Base-by-base conservation (phyloP, 345 rosid species). In the Litchi chinensis region DNA sequence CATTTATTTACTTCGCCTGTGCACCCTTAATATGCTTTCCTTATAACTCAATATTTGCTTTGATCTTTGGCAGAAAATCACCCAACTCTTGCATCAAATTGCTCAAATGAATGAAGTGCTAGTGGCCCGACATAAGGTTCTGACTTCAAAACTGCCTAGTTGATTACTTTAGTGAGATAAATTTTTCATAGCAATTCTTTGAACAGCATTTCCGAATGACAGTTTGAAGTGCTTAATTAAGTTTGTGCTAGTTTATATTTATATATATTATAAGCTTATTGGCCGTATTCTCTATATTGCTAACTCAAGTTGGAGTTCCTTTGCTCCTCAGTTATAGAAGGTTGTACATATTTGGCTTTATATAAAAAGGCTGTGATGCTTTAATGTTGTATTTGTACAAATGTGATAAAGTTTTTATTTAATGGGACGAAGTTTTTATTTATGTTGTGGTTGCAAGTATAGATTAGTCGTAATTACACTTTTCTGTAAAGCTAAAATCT, bases 41-140 rank as follows among this genome's bases (percentile, higher is more conserved):
- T 22, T 13, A 28, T 63, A 8, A 54, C 21, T 43, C 50, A 26
- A 26, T 40, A 22, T 40, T 52, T 16, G 43, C 37, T 48, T 40
- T 68, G 54, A 0, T 57, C 13, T 37, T 74, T 64, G n/a, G 41
- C 90, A 89, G 95, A 86, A 82, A 81, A 89, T 91, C 64, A 63
- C 74, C 64, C 76, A 84, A 83, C 89, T 91, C 1, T 75, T 89
- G 81, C 83, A 83, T 65, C 91, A 91, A 70, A 85, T 91, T 39
- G 93, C 86, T 75, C 82, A 88, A 71, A 86, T 88, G 87, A 91
- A 91, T 75, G 87, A 89, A 78, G 75, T 85, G 73, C 79, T 88
- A 15, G 12, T 91, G n/a, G 80, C 75, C 8, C 89, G 84, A 13
- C 91, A 90, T 82, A 90, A 79, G 73, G 84, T 74, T 67, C 54